These are phyloP conservation scores for Hypoxylon sp. DNA, from an alignment of 2,329 filamentous ascomycete genomes.

Conservation along the genomic window DNA sequence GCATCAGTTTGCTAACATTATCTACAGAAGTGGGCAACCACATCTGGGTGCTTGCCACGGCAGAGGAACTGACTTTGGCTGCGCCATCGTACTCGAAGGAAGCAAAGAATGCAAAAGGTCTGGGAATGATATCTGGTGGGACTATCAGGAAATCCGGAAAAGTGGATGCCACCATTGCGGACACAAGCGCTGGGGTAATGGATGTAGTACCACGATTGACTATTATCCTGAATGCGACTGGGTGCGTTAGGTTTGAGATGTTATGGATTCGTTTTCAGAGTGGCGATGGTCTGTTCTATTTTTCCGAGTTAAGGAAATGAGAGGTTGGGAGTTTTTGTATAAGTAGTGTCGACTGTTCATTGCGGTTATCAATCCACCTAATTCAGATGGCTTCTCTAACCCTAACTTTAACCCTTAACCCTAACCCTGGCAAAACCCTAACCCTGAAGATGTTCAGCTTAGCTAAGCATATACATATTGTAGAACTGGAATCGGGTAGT, in stretches of 20 bases:
- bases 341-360: background rate
- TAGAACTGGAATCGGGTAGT: too few relatives aligned
- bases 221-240: slow-evolving; percentile 27
- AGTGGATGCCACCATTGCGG: slow-evolving; percentile 39
- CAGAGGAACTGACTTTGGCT: slow-evolving; percentile 27
- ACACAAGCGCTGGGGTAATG: slow-evolving; percentile 34
- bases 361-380: background rate
- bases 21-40: slow-evolving; percentile 29
- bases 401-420: background rate
- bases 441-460: too few relatives aligned
- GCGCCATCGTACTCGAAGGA: slow-evolving; percentile 35
- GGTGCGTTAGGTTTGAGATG: slow-evolving; percentile 6
- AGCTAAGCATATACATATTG: too few relatives aligned
- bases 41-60: slow-evolving; percentile 31
- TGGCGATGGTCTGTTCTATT: background rate
- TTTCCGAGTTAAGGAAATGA: background rate
- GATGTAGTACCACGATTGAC: slow-evolving; percentile 35
- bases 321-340: background rate
- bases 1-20: background rate
- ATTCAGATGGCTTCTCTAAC: background rate
- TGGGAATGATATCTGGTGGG: slow-evolving; percentile 41
- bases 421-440: background rate
- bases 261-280: background rate
- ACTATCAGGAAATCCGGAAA: slow-evolving; percentile 38
- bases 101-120: slow-evolving; percentile 11